Evolutionary conservation across 495 filamentous ascomycete species (phyloP).

Genomic region (Rostrohypoxylon terebratum): DNA sequence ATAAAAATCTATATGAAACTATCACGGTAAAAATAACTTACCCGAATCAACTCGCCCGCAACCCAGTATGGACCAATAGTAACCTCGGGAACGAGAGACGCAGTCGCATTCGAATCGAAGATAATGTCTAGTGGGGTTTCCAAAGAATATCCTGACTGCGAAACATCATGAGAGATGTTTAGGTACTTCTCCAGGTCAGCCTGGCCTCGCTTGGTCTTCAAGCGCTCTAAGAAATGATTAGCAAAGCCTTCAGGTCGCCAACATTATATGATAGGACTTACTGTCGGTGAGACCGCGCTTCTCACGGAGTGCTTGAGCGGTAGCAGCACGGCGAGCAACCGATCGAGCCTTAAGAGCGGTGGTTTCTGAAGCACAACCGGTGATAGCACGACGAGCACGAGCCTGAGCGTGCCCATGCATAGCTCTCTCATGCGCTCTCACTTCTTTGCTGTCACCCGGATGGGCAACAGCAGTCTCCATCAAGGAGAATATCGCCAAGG

Average conservation of each 20-base stretch:
- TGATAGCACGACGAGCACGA: constrained; percentile 53
- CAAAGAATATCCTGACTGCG: constrained; percentile 48
- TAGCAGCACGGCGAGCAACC: constrained; percentile 50
- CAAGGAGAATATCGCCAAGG: constrained; percentile 43
- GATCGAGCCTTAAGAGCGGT: constrained; percentile 52
- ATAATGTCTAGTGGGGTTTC: constrained; percentile 60
- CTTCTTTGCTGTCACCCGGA: constrained; percentile 53
- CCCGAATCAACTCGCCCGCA: constrained; percentile 57
- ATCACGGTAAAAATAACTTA: too few relatives aligned
- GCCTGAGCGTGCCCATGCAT: constrained; percentile 50
- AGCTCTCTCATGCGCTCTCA: constrained; percentile 49
- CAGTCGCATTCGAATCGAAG: constrained; percentile 58
- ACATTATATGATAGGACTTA: constrained; percentile 44
- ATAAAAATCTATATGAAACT: too few relatives aligned
- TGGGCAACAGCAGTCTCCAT: constrained; percentile 51
- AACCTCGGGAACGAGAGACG: constrained; percentile 53
- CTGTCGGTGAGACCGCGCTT: constrained; percentile 61
- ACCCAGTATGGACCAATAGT: constrained; percentile 59
- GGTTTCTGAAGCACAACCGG: constrained; percentile 45
- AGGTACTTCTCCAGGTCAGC: constrained; percentile 45
- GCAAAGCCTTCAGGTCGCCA: background rate
- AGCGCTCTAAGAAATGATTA: constrained; percentile 36
- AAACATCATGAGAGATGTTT: constrained; percentile 39
- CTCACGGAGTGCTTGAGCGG: constrained; percentile 59
- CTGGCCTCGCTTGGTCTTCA: constrained; percentile 46